phyloP scores from a whole-genome alignment of 345 rosid genomes.

The Theobroma cacao region DNA sequence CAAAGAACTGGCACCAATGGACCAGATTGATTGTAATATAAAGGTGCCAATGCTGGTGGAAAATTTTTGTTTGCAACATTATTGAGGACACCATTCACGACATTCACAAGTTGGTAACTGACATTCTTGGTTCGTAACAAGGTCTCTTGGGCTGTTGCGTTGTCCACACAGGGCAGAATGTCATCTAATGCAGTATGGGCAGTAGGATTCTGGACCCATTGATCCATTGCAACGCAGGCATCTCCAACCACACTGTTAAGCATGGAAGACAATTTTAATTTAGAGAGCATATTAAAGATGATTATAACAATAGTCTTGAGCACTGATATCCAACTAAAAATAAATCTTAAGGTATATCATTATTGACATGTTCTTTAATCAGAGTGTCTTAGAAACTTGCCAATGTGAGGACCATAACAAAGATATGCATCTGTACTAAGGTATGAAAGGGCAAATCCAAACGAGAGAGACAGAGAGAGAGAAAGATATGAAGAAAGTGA shows the following conservation, averaged over 20 bases:
- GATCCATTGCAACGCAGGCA: conserved; percentile 89
- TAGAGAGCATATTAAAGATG: not conserved
- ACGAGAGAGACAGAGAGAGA: not conserved
- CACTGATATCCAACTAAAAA: not conserved
- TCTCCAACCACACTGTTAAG: conserved; percentile 73
- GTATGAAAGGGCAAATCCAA: not conserved
- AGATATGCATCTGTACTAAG: not conserved
- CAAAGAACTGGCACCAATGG: conserved; percentile 75
- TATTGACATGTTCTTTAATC: not conserved
- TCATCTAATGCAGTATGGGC: conserved; percentile 92
- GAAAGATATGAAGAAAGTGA: not conserved
- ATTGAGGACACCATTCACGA: conserved; percentile 49
- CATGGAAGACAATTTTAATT: conserved; percentile 1
- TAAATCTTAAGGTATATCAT: not conserved
- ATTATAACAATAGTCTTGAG: not conserved
- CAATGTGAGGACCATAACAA: not conserved
- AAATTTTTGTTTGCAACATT: conserved; percentile 51
- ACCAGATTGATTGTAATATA: conserved; percentile 84
- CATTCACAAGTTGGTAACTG: conserved; percentile 49
- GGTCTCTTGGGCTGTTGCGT: conserved; percentile 85
- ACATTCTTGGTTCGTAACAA: conserved; percentile 55
- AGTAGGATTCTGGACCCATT: conserved; percentile 85
- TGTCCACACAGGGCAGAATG: conserved; percentile 90
- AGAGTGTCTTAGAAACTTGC: not conserved
- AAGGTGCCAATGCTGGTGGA: conserved; percentile 37